Conservation (phyloP, 192 early-diverging fungal species). For the Backusella psychrophila region DNA sequence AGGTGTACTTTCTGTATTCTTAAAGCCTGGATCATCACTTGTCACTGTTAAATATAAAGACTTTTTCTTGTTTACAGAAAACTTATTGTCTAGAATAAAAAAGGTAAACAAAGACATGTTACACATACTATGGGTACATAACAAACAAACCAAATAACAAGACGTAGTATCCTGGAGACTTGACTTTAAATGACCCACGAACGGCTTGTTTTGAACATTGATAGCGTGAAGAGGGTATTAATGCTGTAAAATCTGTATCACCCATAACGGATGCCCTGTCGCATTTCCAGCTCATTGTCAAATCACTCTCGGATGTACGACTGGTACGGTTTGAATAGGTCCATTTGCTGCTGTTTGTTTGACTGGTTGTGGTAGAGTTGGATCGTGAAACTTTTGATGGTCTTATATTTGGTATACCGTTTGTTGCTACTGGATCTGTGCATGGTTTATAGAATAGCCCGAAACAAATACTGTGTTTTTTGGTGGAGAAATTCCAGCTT, state of each 20-base stretch:
- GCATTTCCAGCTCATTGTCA: neutral
- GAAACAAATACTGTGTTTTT: neutral
- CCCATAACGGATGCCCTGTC: neutral
- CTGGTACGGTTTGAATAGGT: neutral
- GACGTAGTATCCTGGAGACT: neutral
- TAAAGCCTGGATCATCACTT: neutral
- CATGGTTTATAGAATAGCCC: neutral
- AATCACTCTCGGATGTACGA: neutral
- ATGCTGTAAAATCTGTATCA: neutral
- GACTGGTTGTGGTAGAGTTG: neutral
- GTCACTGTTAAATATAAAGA: neutral
- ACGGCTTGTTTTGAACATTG: neutral
- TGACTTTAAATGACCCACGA: neutral
- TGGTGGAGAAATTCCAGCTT: neutral
- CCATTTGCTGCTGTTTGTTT: neutral
- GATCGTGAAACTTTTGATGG: neutral
- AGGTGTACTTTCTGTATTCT: neutral
- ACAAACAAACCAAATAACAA: conserved; percentile 2
- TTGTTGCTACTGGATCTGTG: neutral
- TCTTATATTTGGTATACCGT: neutral
- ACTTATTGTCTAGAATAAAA: neutral
- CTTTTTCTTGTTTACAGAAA: neutral
- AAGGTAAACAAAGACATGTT: neutral
- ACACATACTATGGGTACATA: neutral
- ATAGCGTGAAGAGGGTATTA: neutral